phyloP scores from a whole-genome alignment of 1,139 yeast genomes.

The Zygosaccharomyces pseudobailii region DNA sequence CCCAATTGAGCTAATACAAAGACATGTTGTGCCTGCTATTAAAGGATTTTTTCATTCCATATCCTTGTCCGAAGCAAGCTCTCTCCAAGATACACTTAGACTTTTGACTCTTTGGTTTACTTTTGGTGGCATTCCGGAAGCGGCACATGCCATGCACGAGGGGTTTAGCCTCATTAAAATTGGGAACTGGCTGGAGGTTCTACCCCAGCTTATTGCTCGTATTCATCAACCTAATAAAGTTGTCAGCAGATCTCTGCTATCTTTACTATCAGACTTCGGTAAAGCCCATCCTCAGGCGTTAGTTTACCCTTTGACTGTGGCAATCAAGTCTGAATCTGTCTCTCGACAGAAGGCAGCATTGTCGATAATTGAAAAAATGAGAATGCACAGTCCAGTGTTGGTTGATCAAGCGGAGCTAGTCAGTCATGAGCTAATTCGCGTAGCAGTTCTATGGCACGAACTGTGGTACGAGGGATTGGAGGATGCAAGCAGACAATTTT shows the following conservation, averaged over 20 bases:
- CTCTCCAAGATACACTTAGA: conserved; percentile 88
- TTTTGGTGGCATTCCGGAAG: conserved; percentile 89
- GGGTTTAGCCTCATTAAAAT: conserved; percentile 87
- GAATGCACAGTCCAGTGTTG: conserved; percentile 74
- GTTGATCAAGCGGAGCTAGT: conserved; percentile 93
- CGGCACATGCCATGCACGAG: conserved; percentile 84
- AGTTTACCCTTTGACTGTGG: conserved; percentile 92
- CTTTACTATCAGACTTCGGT: conserved; percentile 81
- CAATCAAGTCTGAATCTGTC: conserved; percentile 88
- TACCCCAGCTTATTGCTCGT: conserved; percentile 93
- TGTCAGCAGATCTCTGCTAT: conserved; percentile 75
- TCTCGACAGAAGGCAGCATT: conserved; percentile 88
- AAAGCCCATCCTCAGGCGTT: conserved; percentile 96
- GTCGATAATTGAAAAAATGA: conserved; percentile 86
- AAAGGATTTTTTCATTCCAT: conserved; percentile 95
- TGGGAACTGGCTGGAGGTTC: conserved; percentile 92
- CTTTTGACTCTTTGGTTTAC: conserved; percentile 91
- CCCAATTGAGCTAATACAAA: conserved; percentile 63
- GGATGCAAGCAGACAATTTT: conserved; percentile 90
- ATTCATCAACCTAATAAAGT: conserved; percentile 91
- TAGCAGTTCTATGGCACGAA: conserved; percentile 96
- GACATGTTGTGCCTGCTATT: conserved; percentile 91
- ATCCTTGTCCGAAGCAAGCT: conserved; percentile 77
- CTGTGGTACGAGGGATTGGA: conserved; percentile 98
- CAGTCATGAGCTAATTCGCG: conserved; percentile 88